Conservation (phyloP, 352 stramenopile species). For the Phytophthora palmivora region DNA sequence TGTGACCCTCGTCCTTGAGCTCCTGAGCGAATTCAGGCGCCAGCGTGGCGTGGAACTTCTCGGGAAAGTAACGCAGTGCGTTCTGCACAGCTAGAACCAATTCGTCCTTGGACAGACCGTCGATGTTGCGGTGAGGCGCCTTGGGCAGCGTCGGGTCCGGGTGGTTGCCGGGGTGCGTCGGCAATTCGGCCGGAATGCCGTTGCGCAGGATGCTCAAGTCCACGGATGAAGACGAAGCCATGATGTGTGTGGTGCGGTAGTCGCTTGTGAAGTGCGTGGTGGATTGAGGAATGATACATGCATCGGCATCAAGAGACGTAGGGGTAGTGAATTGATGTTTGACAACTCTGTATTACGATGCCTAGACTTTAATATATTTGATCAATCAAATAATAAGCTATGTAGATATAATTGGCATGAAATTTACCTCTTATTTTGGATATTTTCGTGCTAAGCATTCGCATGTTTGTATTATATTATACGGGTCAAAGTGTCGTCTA, state of each 20-base stretch:
- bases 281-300: slow-evolving; percentile 35
- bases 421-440: not conserved
- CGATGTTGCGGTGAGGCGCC: slow-evolving; percentile 59
- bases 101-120: slow-evolving; percentile 62
- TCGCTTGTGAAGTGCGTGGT: slow-evolving; percentile 14
- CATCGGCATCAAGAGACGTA: slow-evolving; percentile 19
- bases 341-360: slow-evolving; percentile 10
- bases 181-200: slow-evolving; percentile 59
- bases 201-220: slow-evolving; percentile 57
- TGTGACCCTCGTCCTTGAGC: slow-evolving; percentile 88
- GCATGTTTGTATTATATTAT: not conserved
- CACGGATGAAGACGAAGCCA: slow-evolving; percentile 38
- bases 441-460: not conserved
- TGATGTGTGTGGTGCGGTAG: slow-evolving; percentile 10
- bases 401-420: not conserved
- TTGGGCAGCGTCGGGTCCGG: slow-evolving; percentile 58
- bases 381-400: too few relatives aligned
- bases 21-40: slow-evolving; percentile 88
- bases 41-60: slow-evolving; percentile 67
- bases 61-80: slow-evolving; percentile 88
- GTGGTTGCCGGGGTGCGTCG: slow-evolving; percentile 60
- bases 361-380: not conserved
- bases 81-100: slow-evolving; percentile 87
- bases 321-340: slow-evolving; percentile 26
- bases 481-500: slow-evolving; percentile 9